Base-by-base conservation (phyloP, 805 yeast species). In the Pichia nanzhaoensis region DNA sequence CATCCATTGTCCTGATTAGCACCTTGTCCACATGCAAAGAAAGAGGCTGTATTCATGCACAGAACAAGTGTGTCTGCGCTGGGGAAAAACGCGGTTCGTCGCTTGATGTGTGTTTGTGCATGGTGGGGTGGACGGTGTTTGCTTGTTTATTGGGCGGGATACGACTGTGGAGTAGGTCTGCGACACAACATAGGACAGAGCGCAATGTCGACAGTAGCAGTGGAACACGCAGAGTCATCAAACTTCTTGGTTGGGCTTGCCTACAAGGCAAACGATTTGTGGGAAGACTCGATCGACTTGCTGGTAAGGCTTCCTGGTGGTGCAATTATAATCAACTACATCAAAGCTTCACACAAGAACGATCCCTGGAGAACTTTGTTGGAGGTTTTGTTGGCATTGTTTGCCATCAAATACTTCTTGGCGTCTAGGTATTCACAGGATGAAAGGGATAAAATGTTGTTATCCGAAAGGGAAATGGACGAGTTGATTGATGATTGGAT, bases 341-440 rank as follows among this genome's bases (percentile, higher is more conserved):
- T 93, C 57, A 74, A 73, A 51, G 80, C 89, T 12, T 88, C 97
- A 2, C 90, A 90, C 61, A 89, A 88, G 62, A 79, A 93, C 64
- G 99, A 93, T 63, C 99, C 99, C 1, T 74, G 88, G 49, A 77
- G 99, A 56, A 85, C 98, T 0, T 58, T 87, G 7, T 71, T 93
- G 44, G 99, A 93, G 66, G 63, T 84, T 32, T 69, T 80, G 16
- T 71, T 93, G 55, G 76, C 89, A 30, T 60, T 89, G 13, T 84
- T 90, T 63, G 98, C 96, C 3, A 68, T 89, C 49, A 74, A 84
- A 53, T 93, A 93, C 67, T 89, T 91, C 55, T 63, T 78, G 62
- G 86, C 84, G 47, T 82, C 84, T 34, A 84, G 79, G 68, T 84
- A 80, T 62, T 83, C 84, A 54, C 86, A 77, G 55, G 77, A 81